Base-by-base conservation (phyloP, 2,329 filamentous ascomycete genomes). In the Diaporthe caulivora region DNA sequence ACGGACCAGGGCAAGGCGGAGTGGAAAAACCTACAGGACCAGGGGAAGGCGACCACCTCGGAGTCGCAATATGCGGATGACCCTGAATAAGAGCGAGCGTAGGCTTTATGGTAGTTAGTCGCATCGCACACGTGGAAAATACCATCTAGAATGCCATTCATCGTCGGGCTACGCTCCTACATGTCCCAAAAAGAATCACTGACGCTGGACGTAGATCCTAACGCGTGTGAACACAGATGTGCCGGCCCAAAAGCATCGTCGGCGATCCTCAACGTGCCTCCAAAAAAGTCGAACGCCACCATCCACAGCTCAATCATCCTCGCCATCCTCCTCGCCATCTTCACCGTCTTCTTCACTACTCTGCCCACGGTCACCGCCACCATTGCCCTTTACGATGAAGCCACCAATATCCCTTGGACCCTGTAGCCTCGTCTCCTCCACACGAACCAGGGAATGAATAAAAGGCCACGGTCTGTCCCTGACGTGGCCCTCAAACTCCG, bases 1-100 rank as follows among this genome's bases (percentile, higher is more conserved):
- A 97, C 96, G 2, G 92, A 95, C 80, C 92, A 97, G 81, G 95
- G 95, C 3, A 89, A 92, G 86, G 90, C 92, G 81, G 92, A 92
- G 80, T 87, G 96, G 78, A 92, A 93, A 84, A 91, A 95, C 77
- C 89, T 97, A 74, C 92, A 95, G 81, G 74, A 77, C 68, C 75
- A 79, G 73, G 76, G 68, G 10, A 72, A 73, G 13, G 71, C 75
- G 11, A 73, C 75, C 34, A 73, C 74, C 9, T 68, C 71, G 18
- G 74, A 76, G 60, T 70, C 73, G 8, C 72, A 75, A 34, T 72
- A 68, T 60, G 75, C 75, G 49, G 74, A 74, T 70, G 75, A 76
- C 44, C 75, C 75, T 4, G 72, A 76, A 51, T 76, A 64, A 42
- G 26, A 31, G n/a, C 34, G 26, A 24, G 21, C 15, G 34, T n/a